Percentiles rank a stretch among this genome's conserved stretches.
These are phyloP conservation scores for Lasiodiplodia theobromae DNA, from an alignment of 2,329 filamentous ascomycete genomes.

Conservation along the genomic window DNA sequence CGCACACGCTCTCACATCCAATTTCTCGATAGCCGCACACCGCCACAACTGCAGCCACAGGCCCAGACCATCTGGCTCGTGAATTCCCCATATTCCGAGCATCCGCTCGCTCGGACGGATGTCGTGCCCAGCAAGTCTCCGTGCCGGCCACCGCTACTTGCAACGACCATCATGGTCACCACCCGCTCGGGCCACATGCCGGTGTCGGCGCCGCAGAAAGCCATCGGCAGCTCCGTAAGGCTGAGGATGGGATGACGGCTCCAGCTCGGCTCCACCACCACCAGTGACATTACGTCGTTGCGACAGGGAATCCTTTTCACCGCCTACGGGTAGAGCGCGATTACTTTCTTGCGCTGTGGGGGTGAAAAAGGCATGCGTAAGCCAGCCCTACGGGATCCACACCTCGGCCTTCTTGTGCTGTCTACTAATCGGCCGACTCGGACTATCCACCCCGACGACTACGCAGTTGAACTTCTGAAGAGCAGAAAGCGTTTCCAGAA, in stretches of 20 bases:
- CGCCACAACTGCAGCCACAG: slow-evolving; percentile 14
- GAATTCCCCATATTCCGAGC: slow-evolving; percentile 7
- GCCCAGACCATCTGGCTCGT: background rate
- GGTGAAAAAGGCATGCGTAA: background rate
- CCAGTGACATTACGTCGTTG: background rate
- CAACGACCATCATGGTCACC: background rate
- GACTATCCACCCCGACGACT: background rate
- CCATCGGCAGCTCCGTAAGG: slow-evolving; percentile 12
- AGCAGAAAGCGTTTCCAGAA: background rate
- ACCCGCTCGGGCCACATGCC: background rate
- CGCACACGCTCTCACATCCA: background rate
- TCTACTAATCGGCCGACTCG: background rate
- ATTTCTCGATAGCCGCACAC: background rate
- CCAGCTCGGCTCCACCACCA: background rate
- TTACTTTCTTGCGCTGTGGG: background rate
- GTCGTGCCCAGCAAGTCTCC: background rate
- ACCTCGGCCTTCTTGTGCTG: background rate
- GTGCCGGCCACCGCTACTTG: slow-evolving; percentile 6
- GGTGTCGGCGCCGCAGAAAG: background rate
- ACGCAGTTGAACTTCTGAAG: background rate
- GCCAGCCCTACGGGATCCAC: background rate
- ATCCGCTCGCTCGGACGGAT: background rate
- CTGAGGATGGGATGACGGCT: background rate
- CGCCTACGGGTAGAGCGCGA: background rate
- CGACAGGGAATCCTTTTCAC: background rate